phyloP scores from a whole-genome alignment of 345 rosid genomes.

The Rhizophora mangle region DNA sequence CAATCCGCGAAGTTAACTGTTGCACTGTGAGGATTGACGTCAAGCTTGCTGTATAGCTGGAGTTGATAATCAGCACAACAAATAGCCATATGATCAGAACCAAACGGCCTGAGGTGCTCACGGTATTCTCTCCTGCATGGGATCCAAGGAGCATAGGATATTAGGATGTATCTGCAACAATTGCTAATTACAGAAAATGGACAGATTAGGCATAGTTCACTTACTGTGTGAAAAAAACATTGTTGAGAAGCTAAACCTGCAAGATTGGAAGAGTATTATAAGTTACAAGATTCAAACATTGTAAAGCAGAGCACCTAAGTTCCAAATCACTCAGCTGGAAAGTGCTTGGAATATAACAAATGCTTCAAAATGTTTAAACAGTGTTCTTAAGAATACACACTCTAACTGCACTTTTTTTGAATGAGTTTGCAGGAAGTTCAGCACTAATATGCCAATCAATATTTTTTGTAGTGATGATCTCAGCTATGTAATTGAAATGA shows the following conservation, averaged over 20 bases:
- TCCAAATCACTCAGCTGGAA: background rate
- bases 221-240: constrained; percentile 98
- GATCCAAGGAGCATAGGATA: constrained; percentile 15
- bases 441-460: background rate
- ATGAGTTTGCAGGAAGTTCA: background rate
- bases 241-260: constrained; percentile 99
- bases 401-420: background rate
- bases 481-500: background rate
- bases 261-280: constrained; percentile 31
- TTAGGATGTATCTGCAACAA: background rate
- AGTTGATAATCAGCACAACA: constrained; percentile 88
- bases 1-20: constrained; percentile 68
- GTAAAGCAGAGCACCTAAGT: constrained; percentile 1
- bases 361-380: background rate
- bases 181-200: background rate
- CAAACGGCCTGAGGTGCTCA: constrained; percentile 74
- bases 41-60: constrained; percentile 96
- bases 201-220: constrained; percentile 27
- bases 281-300: constrained; percentile 7
- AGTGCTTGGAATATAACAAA: background rate
- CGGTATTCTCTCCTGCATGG: constrained; percentile 79
- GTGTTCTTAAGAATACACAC: background rate
- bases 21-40: constrained; percentile 93
- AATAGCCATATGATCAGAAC: constrained; percentile 90
- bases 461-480: background rate